Base-by-base conservation (phyloP, 2,329 filamentous ascomycete genomes). In the Colletotrichum chrysophilum region DNA sequence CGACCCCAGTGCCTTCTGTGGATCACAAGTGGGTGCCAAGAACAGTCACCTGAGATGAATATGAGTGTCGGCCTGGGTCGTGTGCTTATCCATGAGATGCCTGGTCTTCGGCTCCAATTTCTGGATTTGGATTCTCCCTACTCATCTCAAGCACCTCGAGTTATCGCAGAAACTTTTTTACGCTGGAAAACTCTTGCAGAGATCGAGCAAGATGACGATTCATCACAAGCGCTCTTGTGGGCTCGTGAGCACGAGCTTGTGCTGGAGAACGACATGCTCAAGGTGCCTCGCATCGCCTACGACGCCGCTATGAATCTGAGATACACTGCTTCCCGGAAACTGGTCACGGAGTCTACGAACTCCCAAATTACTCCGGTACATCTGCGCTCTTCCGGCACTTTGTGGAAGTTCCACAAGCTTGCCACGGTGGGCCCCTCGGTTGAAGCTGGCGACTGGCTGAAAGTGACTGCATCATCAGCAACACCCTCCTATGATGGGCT, bases 11-110 rank as follows among this genome's bases (percentile, higher is more conserved):
- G 62, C 21, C 65, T 80, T 9, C 64, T 80, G 16, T 80, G 78
- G 78, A 76, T 77, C 16, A 79, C 79, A 9, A 62, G 66, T 10
- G 79, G 79, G 12, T 65, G 75, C 16, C 71, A 66, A 6, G 30
- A n/a, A 21, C 65, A 76, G 6, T 69, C 74, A 13, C 77, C 79
- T 4, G 74, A 77, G 52, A 43, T 72, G 16, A 78, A 77, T 52
- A 79, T 79, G 65, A 67, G 58, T 34, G 8, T 70, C 28, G 75
- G 75, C 16, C 34, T 74, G n/a, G 66, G 67, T n/a, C 71, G 71
- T n/a, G 58, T 66, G 18, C 38, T 74, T 32, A 43, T 52, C 30
- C 55, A 70, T 34, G 72, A 75, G 36, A 36, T 75, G 16, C 60
- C 58, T 28, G 55, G 70, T 5, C 30, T 71, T 5, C 61, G 60